Percentiles rank a stretch among this genome's conserved stretches.
phyloP scores from a whole-genome alignment of 2,329 filamentous ascomycete species.

The Akanthomyces lecanii region DNA sequence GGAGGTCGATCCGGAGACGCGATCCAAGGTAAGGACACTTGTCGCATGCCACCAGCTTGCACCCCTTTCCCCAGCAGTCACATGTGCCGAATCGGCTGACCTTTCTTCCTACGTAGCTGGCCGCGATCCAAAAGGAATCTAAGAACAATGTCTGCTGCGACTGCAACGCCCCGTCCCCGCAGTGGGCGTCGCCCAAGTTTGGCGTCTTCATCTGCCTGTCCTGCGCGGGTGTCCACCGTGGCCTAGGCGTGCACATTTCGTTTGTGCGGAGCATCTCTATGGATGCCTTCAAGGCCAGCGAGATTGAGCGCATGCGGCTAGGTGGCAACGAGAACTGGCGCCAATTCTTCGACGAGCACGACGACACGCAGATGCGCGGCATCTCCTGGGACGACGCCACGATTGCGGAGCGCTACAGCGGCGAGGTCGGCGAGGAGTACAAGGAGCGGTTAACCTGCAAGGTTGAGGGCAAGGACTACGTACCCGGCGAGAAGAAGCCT shows the following conservation, averaged over 20 bases:
- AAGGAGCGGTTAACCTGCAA: slow-evolving; percentile 85
- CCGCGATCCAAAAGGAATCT: slow-evolving; percentile 84
- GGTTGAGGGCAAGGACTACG: slow-evolving; percentile 83
- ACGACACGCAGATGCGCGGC: slow-evolving; percentile 61
- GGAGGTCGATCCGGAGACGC: slow-evolving; percentile 97
- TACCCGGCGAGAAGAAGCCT: slow-evolving; percentile 63
- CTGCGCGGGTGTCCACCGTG: slow-evolving; percentile 91
- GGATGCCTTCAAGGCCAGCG: slow-evolving; percentile 93
- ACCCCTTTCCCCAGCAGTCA: slow-evolving; percentile 6
- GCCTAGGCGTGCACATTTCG: slow-evolving; percentile 94
- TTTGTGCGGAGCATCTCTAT: slow-evolving; percentile 97
- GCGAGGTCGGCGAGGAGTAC: slow-evolving; percentile 89
- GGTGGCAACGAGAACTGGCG: slow-evolving; percentile 89
- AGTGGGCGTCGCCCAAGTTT: slow-evolving; percentile 98
- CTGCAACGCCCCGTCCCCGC: slow-evolving; percentile 89
- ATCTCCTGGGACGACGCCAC: slow-evolving; percentile 80
- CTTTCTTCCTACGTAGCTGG: slow-evolving; percentile 55
- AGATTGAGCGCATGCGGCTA: slow-evolving; percentile 89
- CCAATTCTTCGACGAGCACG: slow-evolving; percentile 75
- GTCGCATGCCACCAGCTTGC: not conserved
- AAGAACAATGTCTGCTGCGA: slow-evolving; percentile 91
- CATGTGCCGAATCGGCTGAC: slow-evolving; percentile 18
- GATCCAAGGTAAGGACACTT: slow-evolving; percentile 68
- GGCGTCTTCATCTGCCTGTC: slow-evolving; percentile 97
- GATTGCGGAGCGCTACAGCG: slow-evolving; percentile 85